Conservation (phyloP, 2,329 filamentous ascomycete species). For the Pseudocercospora macadamiae region DNA sequence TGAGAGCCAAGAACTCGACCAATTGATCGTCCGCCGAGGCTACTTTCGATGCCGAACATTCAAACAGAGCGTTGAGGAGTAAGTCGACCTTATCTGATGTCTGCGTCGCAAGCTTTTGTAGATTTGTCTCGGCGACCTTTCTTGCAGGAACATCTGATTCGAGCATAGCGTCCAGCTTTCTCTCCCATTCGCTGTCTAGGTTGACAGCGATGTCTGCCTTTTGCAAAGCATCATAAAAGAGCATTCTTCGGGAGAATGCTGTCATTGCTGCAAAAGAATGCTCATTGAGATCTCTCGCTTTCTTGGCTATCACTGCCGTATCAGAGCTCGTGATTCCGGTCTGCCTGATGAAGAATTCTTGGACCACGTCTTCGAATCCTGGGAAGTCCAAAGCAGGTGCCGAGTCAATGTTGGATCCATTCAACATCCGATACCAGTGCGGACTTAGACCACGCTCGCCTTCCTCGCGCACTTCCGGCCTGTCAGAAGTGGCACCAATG, state of each 20-base stretch:
- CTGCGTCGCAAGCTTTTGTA: slow-evolving; percentile 41
- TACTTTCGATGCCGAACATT: slow-evolving; percentile 20
- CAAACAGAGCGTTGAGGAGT: slow-evolving; percentile 31
- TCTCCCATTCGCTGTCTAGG: slow-evolving; percentile 79
- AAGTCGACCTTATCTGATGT: slow-evolving; percentile 43
- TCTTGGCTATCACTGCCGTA: slow-evolving; percentile 25
- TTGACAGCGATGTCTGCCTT: slow-evolving; percentile 43
- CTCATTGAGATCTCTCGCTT: slow-evolving; percentile 25
- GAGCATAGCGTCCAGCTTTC: slow-evolving; percentile 72
- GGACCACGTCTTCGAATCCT: slow-evolving; percentile 48
- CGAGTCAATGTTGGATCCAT: slow-evolving; percentile 42
- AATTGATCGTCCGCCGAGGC: slow-evolving; percentile 45
- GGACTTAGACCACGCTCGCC: slow-evolving; percentile 84
- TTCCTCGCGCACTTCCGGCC: slow-evolving; percentile 85
- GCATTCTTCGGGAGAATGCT: slow-evolving; percentile 53
- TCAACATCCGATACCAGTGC: slow-evolving; percentile 69
- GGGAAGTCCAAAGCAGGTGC: slow-evolving; percentile 42
- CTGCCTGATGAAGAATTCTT: slow-evolving; percentile 48
- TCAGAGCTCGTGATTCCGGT: slow-evolving; percentile 31
- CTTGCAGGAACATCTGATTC: slow-evolving; percentile 70
- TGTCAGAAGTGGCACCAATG: slow-evolving; percentile 67
- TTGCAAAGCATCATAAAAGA: slow-evolving; percentile 60
- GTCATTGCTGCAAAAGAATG: slow-evolving; percentile 34
- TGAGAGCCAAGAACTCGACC: slow-evolving; percentile 58
- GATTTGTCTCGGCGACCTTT: slow-evolving; percentile 59